A percentile compares a stretch with the other conserved stretches of the same genome.
Conservation (phyloP, 768 basidiomycete species). For the Lentinula detonsa region DNA sequence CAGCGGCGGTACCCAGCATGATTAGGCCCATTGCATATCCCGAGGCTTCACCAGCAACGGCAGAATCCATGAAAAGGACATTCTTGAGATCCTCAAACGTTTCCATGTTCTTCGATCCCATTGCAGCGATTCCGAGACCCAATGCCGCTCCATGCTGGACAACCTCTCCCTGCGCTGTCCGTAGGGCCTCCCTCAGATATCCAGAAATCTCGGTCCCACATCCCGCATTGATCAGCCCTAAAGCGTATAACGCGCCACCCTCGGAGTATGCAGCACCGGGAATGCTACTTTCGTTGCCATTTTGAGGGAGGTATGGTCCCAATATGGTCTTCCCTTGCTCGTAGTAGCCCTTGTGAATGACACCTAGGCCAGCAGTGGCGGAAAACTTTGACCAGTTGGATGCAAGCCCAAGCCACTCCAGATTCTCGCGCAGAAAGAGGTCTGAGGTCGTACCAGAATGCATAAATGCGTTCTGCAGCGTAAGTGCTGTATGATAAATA, state of each 20-base stretch:
- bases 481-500: constrained; percentile 95
- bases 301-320: constrained; percentile 86
- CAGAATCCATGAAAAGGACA: constrained; percentile 88
- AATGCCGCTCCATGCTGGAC: constrained; percentile 97
- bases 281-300: constrained; percentile 68
- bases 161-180: constrained; percentile 71
- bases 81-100: constrained; percentile 91
- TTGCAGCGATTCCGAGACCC: constrained; percentile 92
- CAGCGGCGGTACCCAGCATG: constrained; percentile 91
- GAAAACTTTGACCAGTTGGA: constrained; percentile 99
- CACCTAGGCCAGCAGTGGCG: constrained; percentile 92
- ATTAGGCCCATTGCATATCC: constrained; percentile 98
- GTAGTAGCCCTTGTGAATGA: constrained; percentile 96
- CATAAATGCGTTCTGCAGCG: constrained; percentile 96
- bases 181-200: constrained; percentile 78
- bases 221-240: constrained; percentile 92
- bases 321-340: constrained; percentile 90
- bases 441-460: constrained; percentile 98
- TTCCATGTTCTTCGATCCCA: constrained; percentile 86
- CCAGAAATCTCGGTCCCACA: constrained; percentile 73
- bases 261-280: constrained; percentile 85
- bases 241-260: constrained; percentile 92
- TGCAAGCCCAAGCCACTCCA: constrained; percentile 94
- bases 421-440: constrained; percentile 86
- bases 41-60: constrained; percentile 91